Evolutionary conservation across 495 filamentous ascomycete genomes (phyloP).

Genomic region (Neurospora sp.): DNA sequence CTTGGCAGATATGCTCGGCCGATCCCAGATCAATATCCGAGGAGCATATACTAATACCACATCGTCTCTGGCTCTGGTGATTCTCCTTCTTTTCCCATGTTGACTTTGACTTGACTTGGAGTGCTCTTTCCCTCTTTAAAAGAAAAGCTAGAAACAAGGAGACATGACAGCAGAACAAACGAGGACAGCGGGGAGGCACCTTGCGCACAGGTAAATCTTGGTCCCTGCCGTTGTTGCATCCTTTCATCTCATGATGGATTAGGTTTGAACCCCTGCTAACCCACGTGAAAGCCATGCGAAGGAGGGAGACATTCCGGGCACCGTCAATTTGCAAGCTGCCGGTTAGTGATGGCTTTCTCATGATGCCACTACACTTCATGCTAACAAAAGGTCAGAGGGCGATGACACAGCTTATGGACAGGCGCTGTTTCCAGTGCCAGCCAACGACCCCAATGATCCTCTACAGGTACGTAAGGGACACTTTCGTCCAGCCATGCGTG

Average conservation of each 20-base stretch:
- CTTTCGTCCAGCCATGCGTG: background rate
- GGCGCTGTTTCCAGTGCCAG: constrained; percentile 51
- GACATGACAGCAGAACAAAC: too few relatives aligned
- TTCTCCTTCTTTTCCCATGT: too few relatives aligned
- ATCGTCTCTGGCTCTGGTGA: too few relatives aligned
- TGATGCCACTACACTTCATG: background rate
- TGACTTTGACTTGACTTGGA: too few relatives aligned
- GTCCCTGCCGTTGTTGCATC: background rate
- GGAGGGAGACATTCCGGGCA: constrained; percentile 48
- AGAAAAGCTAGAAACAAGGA: too few relatives aligned
- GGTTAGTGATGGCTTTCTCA: constrained; percentile 12
- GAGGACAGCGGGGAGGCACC: background rate
- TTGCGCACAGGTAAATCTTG: background rate
- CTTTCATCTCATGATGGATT: background rate
- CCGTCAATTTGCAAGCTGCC: constrained; percentile 42
- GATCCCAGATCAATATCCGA: background rate
- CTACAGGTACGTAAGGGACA: constrained; percentile 31
- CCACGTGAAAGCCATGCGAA: constrained; percentile 42
- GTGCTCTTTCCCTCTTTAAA: too few relatives aligned
- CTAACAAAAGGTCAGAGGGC: constrained; percentile 31
- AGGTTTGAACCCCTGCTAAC: background rate
- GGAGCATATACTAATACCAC: background rate
- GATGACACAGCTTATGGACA: constrained; percentile 53
- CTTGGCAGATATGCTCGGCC: background rate
- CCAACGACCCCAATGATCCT: constrained; percentile 56